Evolutionary conservation across 805 yeast species (phyloP).

Genomic region (Pichia phayaonensis): DNA sequence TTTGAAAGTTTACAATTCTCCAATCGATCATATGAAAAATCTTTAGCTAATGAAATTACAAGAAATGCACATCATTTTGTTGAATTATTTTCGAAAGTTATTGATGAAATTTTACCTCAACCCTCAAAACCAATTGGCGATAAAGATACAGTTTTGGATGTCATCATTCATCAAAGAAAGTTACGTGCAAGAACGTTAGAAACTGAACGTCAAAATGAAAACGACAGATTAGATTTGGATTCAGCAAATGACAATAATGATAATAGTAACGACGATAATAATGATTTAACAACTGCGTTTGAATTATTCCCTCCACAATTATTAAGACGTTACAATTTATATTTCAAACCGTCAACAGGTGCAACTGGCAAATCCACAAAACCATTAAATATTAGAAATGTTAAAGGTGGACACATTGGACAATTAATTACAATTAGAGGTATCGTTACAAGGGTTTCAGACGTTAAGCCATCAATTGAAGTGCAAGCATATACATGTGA

Average conservation of each 20-base stretch:
- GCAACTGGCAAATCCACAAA: constrained; percentile 35
- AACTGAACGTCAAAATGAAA: constrained; percentile 60
- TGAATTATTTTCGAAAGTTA: constrained; percentile 66
- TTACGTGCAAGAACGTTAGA: constrained; percentile 70
- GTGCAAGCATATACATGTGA: constrained; percentile 97
- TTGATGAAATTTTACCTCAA: constrained; percentile 78
- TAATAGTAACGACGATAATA: constrained; percentile 9
- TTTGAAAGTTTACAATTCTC: constrained; percentile 42
- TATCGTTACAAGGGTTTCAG: constrained; percentile 90
- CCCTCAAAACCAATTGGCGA: constrained; percentile 77
- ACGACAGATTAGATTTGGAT: constrained; percentile 35
- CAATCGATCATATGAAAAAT: neutral
- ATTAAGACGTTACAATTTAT: constrained; percentile 78
- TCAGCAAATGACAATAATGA: constrained; percentile 11
- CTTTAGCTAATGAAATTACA: constrained; percentile 49
- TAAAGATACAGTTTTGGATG: constrained; percentile 87
- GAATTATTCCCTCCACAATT: constrained; percentile 75
- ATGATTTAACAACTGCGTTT: constrained; percentile 25
- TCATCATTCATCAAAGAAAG: constrained; percentile 82
- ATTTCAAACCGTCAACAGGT: constrained; percentile 69
- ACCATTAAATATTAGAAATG: constrained; percentile 82
- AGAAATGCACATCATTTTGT: constrained; percentile 73
- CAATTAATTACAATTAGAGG: constrained; percentile 86
- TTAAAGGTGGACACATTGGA: constrained; percentile 78
- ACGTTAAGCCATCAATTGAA: constrained; percentile 85